Percentiles rank a stretch among this genome's conserved stretches.
These are phyloP conservation scores for Rhytidhysteron rufulum DNA, from an alignment of 2,329 filamentous ascomycete genomes.

Conservation along the genomic window DNA sequence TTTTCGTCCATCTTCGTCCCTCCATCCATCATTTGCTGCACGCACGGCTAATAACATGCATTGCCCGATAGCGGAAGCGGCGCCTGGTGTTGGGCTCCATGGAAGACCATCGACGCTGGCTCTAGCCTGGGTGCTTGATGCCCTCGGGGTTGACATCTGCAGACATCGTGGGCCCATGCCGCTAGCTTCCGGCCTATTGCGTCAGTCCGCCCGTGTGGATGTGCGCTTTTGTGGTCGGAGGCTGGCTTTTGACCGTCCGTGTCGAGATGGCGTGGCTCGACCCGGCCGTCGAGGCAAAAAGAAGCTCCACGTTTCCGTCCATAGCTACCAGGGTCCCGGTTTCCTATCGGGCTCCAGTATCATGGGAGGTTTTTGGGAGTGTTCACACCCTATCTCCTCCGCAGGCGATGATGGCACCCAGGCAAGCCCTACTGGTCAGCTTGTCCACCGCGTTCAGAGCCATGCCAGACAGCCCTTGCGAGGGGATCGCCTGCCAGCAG, in stretches of 20 bases:
- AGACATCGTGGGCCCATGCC: conserved; percentile 5
- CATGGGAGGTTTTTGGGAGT: conserved; percentile 1
- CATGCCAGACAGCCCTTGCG: conserved; percentile 7
- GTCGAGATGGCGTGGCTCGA: neutral
- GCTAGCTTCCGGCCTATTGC: conserved; percentile 10
- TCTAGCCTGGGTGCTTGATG: neutral
- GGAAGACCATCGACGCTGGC: conserved; percentile 2
- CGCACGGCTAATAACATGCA: conserved; percentile 9
- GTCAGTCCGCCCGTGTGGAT: conserved; percentile 3
- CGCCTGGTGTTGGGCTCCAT: conserved; percentile 1
- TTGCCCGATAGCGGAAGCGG: conserved; percentile 8
- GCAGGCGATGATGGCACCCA: conserved; percentile 3
- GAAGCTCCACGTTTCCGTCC: conserved; percentile 2
- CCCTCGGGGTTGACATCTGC: conserved; percentile 1
- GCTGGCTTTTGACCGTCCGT: too few relatives aligned
- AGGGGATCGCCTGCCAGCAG: conserved; percentile 6
- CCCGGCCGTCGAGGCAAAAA: conserved; percentile 1
- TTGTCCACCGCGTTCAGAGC: conserved; percentile 14
- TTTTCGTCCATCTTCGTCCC: neutral
- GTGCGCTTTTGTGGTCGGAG: neutral
- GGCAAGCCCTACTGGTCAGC: conserved; percentile 15
- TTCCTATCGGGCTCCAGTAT: conserved; percentile 6
- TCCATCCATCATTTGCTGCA: conserved; percentile 5
- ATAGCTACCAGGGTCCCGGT: conserved; percentile 5
- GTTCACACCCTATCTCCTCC: conserved; percentile 3